Evolutionary conservation across 192 early-diverging fungal species (phyloP), one percentile per base, ranked within the genome.

Genomic region (Chytriomyces confervae): DNA sequence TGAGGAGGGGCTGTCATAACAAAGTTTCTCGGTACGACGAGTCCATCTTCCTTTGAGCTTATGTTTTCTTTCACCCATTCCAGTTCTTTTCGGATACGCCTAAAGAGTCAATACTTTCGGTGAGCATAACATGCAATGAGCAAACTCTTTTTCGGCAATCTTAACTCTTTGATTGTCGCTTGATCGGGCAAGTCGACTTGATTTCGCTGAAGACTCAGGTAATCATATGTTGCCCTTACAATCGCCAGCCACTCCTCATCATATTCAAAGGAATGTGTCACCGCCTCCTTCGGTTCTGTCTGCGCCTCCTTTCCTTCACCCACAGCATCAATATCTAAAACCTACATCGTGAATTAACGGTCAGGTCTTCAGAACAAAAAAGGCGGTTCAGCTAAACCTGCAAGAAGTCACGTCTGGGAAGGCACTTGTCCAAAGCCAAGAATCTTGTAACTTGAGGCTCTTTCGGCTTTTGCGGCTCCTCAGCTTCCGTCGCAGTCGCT

Each of bases 401-500:
- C 43, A 99, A 80, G 77, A 95, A 98, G 48, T 93, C 84, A 1
- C 94, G 86, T 5, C 84, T 66, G 3, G 91, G 92, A 24, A 94
- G 62, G 68, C 98, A 99, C 68, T 98, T 98, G 84, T 99, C 98
- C n/a, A 99, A 83, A 4, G 95, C 90, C 51, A 98, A 75, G 81
- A 99, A 99, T 46, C 86, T 80, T 2, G 98, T 99, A 46, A 44
- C 16, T 53, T 49, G 23, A 61, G 27, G 49, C 62, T n/a, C 10
- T 2, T 65, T 49, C 16, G 47, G 46, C 77, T 13, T 3, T 20
- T 50, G 18, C 4, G 61, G 18, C 6, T 36, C 24, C 18, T 20
- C 45, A 5, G 36, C 69, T 45, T 29, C 66, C 68, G 79, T 27
- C 7, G 20, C 80, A 5, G 48, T 61, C 24, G n/a, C 24, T 16